Conservation (phyloP, 2,329 filamentous ascomycete genomes). For the Pseudohalonectria lignicola region DNA sequence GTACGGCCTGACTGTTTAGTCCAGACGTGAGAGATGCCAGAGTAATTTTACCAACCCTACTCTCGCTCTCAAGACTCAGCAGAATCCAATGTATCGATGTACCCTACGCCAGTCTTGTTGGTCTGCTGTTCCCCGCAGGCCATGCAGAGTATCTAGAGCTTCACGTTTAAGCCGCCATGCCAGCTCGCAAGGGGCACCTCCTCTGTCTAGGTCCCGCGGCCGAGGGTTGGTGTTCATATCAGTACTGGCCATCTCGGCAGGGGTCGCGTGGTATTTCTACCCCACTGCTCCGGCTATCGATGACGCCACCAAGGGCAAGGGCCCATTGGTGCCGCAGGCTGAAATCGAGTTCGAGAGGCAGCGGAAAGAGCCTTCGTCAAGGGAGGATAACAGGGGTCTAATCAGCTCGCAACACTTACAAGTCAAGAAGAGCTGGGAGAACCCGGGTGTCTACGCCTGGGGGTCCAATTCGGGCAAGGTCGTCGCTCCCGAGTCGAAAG, state of each 20-base stretch:
- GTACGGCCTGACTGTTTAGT: no score
- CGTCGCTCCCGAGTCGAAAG: conserved; percentile 73
- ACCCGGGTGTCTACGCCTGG: conserved; percentile 89
- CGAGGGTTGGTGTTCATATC: background rate
- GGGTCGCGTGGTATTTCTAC: conserved; percentile 2
- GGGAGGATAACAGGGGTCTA: conserved; percentile 63
- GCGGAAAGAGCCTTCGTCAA: conserved; percentile 43
- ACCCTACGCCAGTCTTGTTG: background rate
- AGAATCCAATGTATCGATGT: conserved; percentile 1
- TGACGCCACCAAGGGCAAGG: conserved; percentile 9
- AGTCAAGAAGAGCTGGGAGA: conserved; percentile 69
- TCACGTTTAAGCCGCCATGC: conserved; percentile 7
- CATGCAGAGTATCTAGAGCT: conserved; percentile 2
- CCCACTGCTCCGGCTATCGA: background rate
- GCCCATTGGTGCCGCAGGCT: no score
- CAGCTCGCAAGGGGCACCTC: background rate
- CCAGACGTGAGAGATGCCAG: no score
- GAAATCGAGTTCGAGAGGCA: conserved; percentile 60
- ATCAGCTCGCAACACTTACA: conserved; percentile 73
- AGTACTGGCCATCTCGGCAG: background rate
- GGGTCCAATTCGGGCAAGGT: conserved; percentile 78
- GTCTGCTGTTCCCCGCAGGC: background rate
- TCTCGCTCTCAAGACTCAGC: no score
- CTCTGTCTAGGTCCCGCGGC: no score
- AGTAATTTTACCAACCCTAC: no score